phyloP scores from a whole-genome alignment of 2,329 filamentous ascomycete species.

The Clathrospora elynae region DNA sequence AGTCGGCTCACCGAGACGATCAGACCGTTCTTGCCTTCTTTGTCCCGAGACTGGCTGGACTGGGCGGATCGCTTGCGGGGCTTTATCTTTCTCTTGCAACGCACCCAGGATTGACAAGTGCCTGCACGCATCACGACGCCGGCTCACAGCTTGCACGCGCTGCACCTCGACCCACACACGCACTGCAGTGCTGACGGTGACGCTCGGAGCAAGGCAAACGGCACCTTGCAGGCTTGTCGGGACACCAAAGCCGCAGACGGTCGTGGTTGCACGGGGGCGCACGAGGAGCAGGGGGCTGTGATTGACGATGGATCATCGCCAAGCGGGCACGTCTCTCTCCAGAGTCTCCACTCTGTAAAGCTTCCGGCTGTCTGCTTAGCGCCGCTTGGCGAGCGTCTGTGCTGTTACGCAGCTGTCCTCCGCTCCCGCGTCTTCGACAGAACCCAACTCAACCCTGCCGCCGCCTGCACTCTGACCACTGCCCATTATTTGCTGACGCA shows the following conservation, averaged over 20 bases:
- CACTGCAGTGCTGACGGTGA: constrained; percentile 12
- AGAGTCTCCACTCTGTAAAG: constrained; percentile 32
- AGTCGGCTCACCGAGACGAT: no score
- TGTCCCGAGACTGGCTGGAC: no score
- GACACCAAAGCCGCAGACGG: constrained; percentile 8
- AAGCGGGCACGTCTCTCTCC: constrained; percentile 32
- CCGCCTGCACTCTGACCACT: constrained; percentile 37
- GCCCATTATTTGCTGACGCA: constrained; percentile 40
- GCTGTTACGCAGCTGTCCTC: constrained; percentile 42
- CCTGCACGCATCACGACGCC: not conserved
- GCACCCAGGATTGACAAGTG: no score
- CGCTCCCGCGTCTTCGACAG: constrained; percentile 43
- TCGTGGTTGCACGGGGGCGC: constrained; percentile 17
- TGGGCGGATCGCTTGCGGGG: no score
- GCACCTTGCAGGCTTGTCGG: constrained; percentile 19
- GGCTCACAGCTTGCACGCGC: not conserved
- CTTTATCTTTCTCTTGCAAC: no score
- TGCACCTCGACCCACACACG: not conserved
- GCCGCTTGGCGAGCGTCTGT: constrained; percentile 30
- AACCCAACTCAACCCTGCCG: constrained; percentile 36
- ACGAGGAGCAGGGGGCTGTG: constrained; percentile 22
- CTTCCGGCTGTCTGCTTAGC: constrained; percentile 43
- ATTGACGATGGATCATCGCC: constrained; percentile 31
- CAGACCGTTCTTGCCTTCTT: no score
- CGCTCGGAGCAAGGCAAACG: constrained; percentile 13